Base-by-base conservation (phyloP, 495 filamentous ascomycete genomes). In the Xylaria grammica region DNA sequence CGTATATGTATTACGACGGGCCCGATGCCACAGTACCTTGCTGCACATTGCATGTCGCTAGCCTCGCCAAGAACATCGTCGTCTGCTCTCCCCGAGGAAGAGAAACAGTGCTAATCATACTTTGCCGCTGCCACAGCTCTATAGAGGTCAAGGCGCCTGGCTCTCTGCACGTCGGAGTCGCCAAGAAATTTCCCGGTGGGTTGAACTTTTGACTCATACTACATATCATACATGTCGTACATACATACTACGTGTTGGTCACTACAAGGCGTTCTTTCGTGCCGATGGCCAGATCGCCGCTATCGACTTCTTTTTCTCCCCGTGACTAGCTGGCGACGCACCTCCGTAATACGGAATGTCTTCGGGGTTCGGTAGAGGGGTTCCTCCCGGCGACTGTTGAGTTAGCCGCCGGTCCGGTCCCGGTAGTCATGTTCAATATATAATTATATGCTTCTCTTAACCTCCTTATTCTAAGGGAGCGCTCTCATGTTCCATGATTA, bases 151-250 rank as follows among this genome's bases (percentile, higher is more conserved):
- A 66, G 22, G 40, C 59, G n/a, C 59, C 69, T 42, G 66, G 67
- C 40, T 45, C 63, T 22, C 54, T 15, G 45, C 63, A 44, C 62
- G 67, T 50, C 26, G 65, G 63, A 19, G 38, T 11, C 40, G 20
- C 62, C 20, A 76, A 73, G 63, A 80, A 73, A 71, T 81, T 79
- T 63, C 79, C 79, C 34, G 79, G 78, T 81, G 61, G 67, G 78
- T 75, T n/a, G n/a, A 40, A 15, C 57, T 17, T 56, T 54, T 60
- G 26, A 56, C 26, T 56, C 22, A 32, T 24, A 19, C 26, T 30
- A 42, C 46, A 11, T n/a, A 24, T 19, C 15, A 53, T 32, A 49
- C 22, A 54, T 48, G 1, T 38, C 11, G n/a, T n/a, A n/a, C n/a
- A n/a, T 24, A 50, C 26, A 50, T 24, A 17, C 15, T 3, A 26